A percentile compares a stretch with the other conserved stretches of the same genome.
Conservation (phyloP, 2,329 filamentous ascomycete species). For the Pyrenophora graminea region DNA sequence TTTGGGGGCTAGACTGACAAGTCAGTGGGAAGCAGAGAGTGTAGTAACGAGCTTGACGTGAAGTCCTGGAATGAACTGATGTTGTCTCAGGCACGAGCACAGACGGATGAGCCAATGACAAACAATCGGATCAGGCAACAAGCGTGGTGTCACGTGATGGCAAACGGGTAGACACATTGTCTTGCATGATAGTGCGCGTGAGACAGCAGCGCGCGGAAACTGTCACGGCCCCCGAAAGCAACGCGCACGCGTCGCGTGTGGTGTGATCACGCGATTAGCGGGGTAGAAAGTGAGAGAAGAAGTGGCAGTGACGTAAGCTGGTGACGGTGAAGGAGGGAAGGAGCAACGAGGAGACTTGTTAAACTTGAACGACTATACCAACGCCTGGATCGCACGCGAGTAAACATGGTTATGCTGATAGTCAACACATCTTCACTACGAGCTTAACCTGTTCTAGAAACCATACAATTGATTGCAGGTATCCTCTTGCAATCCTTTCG, state of each 20-base stretch:
- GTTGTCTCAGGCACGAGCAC: neutral
- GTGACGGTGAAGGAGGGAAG: no score
- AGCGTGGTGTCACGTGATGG: slow-evolving; percentile 8
- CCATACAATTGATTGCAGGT: no score
- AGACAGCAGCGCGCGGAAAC: neutral
- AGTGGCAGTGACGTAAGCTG: no score
- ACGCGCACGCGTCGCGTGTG: neutral
- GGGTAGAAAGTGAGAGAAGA: no score
- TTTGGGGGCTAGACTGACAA: neutral
- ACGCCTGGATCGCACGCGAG: no score
- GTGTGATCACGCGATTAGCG: no score
- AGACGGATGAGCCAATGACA: neutral
- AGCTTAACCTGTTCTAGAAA: no score
- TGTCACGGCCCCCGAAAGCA: no score
- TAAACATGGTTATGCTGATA: no score
- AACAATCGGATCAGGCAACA: slow-evolving; percentile 9
- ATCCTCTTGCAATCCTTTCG: no score
- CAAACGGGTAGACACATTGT: slow-evolving; percentile 5
- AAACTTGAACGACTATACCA: neutral
- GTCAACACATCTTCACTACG: no score
- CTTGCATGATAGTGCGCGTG: neutral
- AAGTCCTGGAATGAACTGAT: neutral
- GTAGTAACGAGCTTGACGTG: neutral
- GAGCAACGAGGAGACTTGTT: no score
- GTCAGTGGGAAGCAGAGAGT: neutral